Evolutionary conservation across 2,329 filamentous ascomycete genomes (phyloP), one percentile per base, ranked within the genome.

Genomic region (Claviceps africana): DNA sequence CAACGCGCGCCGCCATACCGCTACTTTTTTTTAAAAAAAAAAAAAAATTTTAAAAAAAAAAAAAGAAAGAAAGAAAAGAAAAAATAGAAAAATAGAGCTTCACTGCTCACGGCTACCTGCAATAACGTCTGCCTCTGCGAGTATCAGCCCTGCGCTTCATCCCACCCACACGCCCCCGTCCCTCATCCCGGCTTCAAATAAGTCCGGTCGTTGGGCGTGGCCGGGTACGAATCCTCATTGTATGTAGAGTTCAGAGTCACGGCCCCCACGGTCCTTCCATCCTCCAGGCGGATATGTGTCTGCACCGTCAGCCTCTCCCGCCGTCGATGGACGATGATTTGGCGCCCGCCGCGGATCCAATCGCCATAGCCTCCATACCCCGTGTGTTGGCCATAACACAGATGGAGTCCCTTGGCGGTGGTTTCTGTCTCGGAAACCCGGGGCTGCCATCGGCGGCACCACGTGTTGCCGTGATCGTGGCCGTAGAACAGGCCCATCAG

Each of bases 301-400:
- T 81, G 71, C 0, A 79, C 63, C 37, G 71, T 70, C 17, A 66
- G 56, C 4, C 65, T 57, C 4, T 59, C 59, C 17, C 78, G 59
- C 33, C 63, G 63, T 61, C 75, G 67, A 1, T 70, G 65, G 1
- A 83, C 58, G 1, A 70, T 56, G 15, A 84, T 66, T 57, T 82
- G 76, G 1, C 81, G 70, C 3, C 74, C 72, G 1, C 83, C 83
- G 0, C 83, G 74, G 10, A 75, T 74, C 77, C 78, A 85, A 43
- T 72, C 69, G 0, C 82, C 79, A 57, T 87, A 86, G 0, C 84
- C 83, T 0, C 83, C 83, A 52, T 86, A 86, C 0, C 84, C 83
- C 0, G 79, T 75, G 56, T 83, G 82, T 56, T 84, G 78, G 6
- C 81, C 80, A 58, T 82, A 85, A 56, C 74, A 77, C 9, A 77